Base-by-base conservation (phyloP, 2,329 filamentous ascomycete species). In the Fusarium aywerte region DNA sequence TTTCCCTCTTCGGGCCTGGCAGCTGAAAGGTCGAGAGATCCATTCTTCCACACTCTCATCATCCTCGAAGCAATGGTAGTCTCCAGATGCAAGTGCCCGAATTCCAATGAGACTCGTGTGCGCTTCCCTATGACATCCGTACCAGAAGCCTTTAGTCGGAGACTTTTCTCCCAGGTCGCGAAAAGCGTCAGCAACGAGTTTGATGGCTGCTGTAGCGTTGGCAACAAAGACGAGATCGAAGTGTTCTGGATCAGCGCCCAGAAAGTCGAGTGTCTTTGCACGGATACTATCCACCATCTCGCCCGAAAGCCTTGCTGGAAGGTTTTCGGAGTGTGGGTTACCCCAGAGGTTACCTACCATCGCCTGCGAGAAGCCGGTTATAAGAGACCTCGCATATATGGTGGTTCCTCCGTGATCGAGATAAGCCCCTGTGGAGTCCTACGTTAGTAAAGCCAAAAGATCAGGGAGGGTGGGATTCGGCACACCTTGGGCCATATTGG, bases 31-130 rank as follows among this genome's bases (percentile, higher is more conserved):
- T n/a, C 44, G 45, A 21, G 58, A 59, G 11, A 84, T 73, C 82
- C 81, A 84, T n/a, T 70, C 64, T 23, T 83, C 79, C 5, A 85
- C 80, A 33, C 82, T 78, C 25, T 77, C 76, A 71, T 93, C 89
- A 27, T 81, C 83, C 78, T 79, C 71, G 91, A 92, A 80, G 87
- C 92, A 65, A 78, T 80, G 62, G 69, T 76, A 73, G 86, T 85
- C 55, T 77, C 72, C 79, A 15, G 79, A 77, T 4, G 89, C 87
- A 50, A 87, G 75, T 77, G 92, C 88, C 51, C 92, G 84, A 12
- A 91, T 85, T 0, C 92, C 92, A 27, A 96, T 84, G 21, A 89
- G 76, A 68, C 86, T 89, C 12, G 86, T 90, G 73, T 89, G 87
- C 4, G 84, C 80, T 67, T 89, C 87, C 57, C 82, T 81, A 74